These are phyloP conservation scores for Cercospora citrullina DNA, from an alignment of 2,329 filamentous ascomycete species.

Conservation along the genomic window DNA sequence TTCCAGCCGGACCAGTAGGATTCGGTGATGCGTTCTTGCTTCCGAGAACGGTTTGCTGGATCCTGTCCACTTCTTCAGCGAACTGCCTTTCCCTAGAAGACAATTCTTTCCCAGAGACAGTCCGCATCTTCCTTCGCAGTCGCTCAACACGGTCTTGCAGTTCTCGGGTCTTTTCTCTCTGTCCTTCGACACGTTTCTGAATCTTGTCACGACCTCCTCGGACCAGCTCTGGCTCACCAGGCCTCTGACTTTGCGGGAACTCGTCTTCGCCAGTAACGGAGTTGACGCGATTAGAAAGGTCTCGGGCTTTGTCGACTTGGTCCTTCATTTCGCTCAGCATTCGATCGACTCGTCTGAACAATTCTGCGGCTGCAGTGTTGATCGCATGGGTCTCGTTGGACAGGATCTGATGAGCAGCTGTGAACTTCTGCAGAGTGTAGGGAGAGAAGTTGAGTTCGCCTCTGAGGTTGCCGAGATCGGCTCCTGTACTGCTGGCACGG, in stretches of 20 bases:
- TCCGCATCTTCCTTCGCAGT: slow-evolving; percentile 53
- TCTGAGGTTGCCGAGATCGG: slow-evolving; percentile 57
- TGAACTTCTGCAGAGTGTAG: slow-evolving; percentile 69
- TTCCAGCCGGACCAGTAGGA: slow-evolving; percentile 35
- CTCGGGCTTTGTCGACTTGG: slow-evolving; percentile 66
- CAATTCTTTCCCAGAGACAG: slow-evolving; percentile 55
- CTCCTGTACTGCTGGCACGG: slow-evolving; percentile 22
- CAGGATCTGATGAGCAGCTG: slow-evolving; percentile 70
- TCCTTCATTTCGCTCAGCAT: slow-evolving; percentile 67
- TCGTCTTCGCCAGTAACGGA: slow-evolving; percentile 62
- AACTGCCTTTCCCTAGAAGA: slow-evolving; percentile 64
- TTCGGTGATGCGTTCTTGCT: slow-evolving; percentile 31
- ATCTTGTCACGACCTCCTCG: slow-evolving; percentile 49
- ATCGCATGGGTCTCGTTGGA: slow-evolving; percentile 68
- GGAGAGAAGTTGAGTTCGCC: slow-evolving; percentile 70
- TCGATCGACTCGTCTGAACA: slow-evolving; percentile 69
- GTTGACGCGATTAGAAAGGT: slow-evolving; percentile 67
- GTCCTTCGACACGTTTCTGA: slow-evolving; percentile 58
- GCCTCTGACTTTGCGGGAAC: slow-evolving; percentile 42
- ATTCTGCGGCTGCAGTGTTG: slow-evolving; percentile 68
- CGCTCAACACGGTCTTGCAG: slow-evolving; percentile 62
- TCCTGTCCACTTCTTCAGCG: slow-evolving; percentile 55
- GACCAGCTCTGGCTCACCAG: slow-evolving; percentile 36
- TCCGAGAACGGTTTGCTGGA: slow-evolving; percentile 39
- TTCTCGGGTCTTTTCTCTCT: slow-evolving; percentile 57